phyloP scores from a whole-genome alignment of 352 stramenopile species.

The Elongisporangium senticosum region DNA sequence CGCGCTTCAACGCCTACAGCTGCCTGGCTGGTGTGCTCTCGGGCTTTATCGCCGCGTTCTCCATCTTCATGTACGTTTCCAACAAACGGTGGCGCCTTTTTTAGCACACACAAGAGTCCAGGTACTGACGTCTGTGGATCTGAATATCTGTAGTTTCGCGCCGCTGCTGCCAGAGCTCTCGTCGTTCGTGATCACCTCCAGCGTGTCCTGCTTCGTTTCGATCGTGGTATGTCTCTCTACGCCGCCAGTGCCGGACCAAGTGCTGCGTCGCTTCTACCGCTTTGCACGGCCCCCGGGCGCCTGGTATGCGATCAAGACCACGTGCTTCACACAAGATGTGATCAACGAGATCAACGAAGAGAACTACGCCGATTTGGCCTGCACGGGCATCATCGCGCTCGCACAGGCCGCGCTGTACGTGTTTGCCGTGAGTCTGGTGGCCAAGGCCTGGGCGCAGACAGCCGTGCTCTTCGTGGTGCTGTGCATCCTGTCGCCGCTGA shows the following conservation, averaged over 20 bases:
- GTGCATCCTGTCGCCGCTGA: slow-evolving; percentile 33
- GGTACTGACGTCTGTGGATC: not conserved
- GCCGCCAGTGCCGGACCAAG: slow-evolving; percentile 33
- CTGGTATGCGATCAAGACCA: slow-evolving; percentile 50
- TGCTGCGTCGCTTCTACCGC: slow-evolving; percentile 60
- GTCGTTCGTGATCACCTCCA: slow-evolving; percentile 57
- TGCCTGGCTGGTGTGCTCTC: slow-evolving; percentile 47
- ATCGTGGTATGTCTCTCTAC: slow-evolving; percentile 38
- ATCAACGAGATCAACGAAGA: slow-evolving; percentile 52
- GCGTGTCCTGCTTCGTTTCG: slow-evolving; percentile 37
- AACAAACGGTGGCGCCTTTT: not conserved
- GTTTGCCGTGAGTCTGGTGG: slow-evolving; percentile 57
- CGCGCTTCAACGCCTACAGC: slow-evolving; percentile 63
- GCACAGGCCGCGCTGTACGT: slow-evolving; percentile 62
- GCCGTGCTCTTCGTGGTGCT: slow-evolving; percentile 36
- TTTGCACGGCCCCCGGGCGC: slow-evolving; percentile 55
- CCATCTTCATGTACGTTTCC: slow-evolving; percentile 60
- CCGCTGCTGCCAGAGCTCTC: slow-evolving; percentile 47
- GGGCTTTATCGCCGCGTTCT: slow-evolving; percentile 45
- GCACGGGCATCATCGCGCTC: slow-evolving; percentile 56
- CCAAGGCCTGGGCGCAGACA: slow-evolving; percentile 54
- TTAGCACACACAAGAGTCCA: not conserved
- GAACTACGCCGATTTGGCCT: slow-evolving; percentile 55
- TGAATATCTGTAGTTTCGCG: slow-evolving; percentile 23
- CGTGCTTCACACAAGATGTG: slow-evolving; percentile 50